Base-by-base conservation (phyloP, 1,139 yeast species). In the Zygosaccharomyces sapae region DNA sequence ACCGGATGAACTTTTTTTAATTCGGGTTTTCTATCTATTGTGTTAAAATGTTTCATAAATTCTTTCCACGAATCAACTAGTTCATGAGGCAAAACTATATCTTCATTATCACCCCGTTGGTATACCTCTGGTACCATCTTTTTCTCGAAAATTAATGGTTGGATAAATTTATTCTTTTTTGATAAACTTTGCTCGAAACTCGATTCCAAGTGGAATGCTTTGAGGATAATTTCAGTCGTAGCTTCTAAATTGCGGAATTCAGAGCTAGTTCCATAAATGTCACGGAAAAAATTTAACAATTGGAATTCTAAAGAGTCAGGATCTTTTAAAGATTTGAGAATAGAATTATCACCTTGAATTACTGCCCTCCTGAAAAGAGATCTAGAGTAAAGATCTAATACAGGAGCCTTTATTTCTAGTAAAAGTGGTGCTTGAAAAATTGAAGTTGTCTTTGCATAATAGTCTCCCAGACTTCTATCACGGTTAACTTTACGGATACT, bases 41-140 rank as follows among this genome's bases (percentile, higher is more conserved):
- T 20, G 16, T 48, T 50, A 36, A 59, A 65, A 31, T 50, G 55
- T 0, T 47, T 44, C 3, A 50, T 37, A 34, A 58, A 63, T 1
- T 51, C 40, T 22, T 59, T 57, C 71, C 71, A 68, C 1, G 52
- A 43, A 7, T 34, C 44, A 30, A 49, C 41, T 39, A 63, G 45
- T 18, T 50, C 49, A 9, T 34, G 24, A 0, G 66, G 64, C 38
- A 63, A 27, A 13, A 33, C 41, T 3, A 52, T 20, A 13, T 43
- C 46, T n/a, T 47, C 49, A 12, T 45, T 33, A 2, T 40, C 35
- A 7, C 39, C 48, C n/a, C 51, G 53, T 31, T 51, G 55, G 36
- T 54, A 58, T 4, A 45, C 13, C 1, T 33, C 27, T 2, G 62
- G 59, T 3, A 58, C 53, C 27, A 52, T 54, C 19, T 46, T 51